Conservation (phyloP, 2,329 filamentous ascomycete genomes). For the Trichoderma polysporum region DNA sequence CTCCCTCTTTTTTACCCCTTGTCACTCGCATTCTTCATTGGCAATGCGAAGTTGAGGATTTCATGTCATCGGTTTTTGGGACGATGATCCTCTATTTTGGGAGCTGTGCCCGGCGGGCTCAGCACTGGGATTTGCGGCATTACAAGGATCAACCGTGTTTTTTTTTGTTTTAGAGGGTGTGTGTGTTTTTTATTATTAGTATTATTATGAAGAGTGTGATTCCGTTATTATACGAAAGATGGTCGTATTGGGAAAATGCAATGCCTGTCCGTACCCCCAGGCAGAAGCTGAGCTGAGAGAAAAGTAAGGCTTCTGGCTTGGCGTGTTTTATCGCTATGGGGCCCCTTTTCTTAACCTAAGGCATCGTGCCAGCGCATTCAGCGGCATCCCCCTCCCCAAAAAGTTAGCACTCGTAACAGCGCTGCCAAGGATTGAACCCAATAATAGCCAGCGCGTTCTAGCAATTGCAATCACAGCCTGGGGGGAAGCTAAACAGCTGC, state of each 20-base stretch:
- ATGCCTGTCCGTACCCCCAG: neutral
- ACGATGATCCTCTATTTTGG: neutral
- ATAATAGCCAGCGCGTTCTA: too few species aligned
- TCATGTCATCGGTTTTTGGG: neutral
- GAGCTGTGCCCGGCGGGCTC: neutral
- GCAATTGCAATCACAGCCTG: too few species aligned
- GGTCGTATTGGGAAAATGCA: neutral
- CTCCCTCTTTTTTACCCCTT: too few species aligned
- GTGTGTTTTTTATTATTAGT: neutral
- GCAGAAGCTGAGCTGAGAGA: slow-evolving; percentile 5
- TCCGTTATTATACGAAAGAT: too few species aligned
- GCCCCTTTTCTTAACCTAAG: neutral
- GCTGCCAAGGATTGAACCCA: too few species aligned
- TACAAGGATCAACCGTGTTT: neutral
- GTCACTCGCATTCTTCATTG: too few species aligned
- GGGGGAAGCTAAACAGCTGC: neutral
- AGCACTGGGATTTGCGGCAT: neutral
- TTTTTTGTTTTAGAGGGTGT: neutral
- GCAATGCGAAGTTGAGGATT: too few species aligned
- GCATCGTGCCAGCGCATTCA: neutral
- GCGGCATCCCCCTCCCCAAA: too few species aligned
- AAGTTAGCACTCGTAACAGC: too few species aligned
- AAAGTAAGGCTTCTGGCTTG: slow-evolving; percentile 12
- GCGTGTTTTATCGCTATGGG: slow-evolving; percentile 17
- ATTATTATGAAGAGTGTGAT: too few species aligned